Evolutionary conservation across 2,329 filamentous ascomycete species (phyloP).

Genomic region (Trichoderma cornu-damae): DNA sequence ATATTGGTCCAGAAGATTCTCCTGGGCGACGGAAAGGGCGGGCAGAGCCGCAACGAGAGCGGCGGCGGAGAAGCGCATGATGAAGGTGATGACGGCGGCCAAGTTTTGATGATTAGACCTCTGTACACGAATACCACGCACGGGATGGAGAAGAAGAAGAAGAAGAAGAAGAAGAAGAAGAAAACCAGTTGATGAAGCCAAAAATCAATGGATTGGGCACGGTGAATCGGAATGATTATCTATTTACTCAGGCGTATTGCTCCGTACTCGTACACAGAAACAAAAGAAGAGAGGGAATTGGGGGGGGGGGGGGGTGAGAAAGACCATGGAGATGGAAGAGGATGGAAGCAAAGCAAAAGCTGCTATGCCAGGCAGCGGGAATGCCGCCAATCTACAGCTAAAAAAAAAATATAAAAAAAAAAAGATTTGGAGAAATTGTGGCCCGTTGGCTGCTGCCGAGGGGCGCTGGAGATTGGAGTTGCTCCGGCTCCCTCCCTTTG

Average conservation of each 20-base stretch:
- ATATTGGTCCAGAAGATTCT: conserved; percentile 50
- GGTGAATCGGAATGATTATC: background rate
- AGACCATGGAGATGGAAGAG: conserved; percentile 1
- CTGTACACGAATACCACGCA: background rate
- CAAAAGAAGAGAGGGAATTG: conserved; percentile 1
- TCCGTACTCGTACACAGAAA: background rate
- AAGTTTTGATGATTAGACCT: background rate
- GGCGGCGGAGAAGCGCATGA: conserved; percentile 54
- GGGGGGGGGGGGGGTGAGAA: no score
- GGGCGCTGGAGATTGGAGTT: background rate
- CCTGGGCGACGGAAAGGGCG: conserved; percentile 49
- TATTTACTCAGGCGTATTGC: background rate
- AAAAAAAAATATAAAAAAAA: background rate
- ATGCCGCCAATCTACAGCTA: background rate
- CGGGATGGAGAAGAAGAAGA: background rate
- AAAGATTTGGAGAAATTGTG: conserved; percentile 11
- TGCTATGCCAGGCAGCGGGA: background rate
- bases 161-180: background rate
- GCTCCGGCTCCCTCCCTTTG: conserved; percentile 8
- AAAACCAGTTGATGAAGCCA: background rate
- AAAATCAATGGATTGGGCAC: background rate
- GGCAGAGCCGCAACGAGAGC: conserved; percentile 51
- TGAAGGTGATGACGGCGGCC: conserved; percentile 25
- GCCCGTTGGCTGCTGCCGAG: background rate
- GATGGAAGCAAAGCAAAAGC: background rate